Conservation (phyloP, 164 flowering plant species). For the Saururus chinensis region DNA sequence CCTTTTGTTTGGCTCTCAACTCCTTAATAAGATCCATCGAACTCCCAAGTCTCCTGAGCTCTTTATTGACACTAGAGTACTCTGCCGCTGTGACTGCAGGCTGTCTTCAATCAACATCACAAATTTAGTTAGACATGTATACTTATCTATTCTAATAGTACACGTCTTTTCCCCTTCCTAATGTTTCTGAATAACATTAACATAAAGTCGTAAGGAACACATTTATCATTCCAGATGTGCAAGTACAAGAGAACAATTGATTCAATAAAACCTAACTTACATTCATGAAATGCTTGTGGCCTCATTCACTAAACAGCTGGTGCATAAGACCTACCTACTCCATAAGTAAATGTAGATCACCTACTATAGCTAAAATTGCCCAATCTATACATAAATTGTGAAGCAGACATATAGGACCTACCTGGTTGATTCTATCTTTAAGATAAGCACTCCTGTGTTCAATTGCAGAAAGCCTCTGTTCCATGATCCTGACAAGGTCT, state of each 20-base stretch:
- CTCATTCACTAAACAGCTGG: not conserved
- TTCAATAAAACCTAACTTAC: not conserved
- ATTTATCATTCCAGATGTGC: not conserved
- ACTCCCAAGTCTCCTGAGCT: slow-evolving; percentile 53
- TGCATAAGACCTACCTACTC: not conserved
- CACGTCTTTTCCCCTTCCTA: not conserved
- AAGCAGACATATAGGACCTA: not conserved
- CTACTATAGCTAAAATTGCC: not conserved
- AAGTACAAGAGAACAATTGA: not conserved
- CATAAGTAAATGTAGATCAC: not conserved
- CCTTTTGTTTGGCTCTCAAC: slow-evolving; percentile 71
- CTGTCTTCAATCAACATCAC: slow-evolving; percentile 34
- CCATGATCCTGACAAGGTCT: slow-evolving; percentile 66
- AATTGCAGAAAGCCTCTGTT: slow-evolving; percentile 51
- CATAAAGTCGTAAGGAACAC: not conserved
- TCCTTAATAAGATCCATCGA: slow-evolving; percentile 57
- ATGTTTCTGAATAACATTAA: not conserved
- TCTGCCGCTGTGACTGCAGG: slow-evolving; percentile 69
- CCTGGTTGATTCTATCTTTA: slow-evolving; percentile 52
- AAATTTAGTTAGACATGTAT: not conserved
- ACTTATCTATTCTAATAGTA: not conserved
- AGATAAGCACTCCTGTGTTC: slow-evolving; percentile 48
- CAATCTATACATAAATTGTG: not conserved
- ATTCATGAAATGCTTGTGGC: not conserved
- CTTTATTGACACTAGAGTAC: slow-evolving; percentile 78